A percentile compares a stretch with the other conserved stretches of the same genome.
Conservation (phyloP, 345 rosid genomes). For the Citrus sinensis region DVS_A1.0 CM039169.1:31385001-31385500, state of each 20-base stretch:
- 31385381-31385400: background rate
- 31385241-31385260: slow-evolving; percentile 63
- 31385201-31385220: slow-evolving; percentile 67
- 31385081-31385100: slow-evolving; percentile 22
- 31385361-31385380: background rate
- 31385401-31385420: background rate
- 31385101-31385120: slow-evolving; percentile 91
- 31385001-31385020: background rate
- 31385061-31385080: background rate
- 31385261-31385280: background rate
- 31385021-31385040: background rate
- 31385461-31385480: slow-evolving; percentile 83
- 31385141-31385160: slow-evolving; percentile 84
- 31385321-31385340: background rate
- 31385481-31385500: slow-evolving; percentile 83
- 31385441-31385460: slow-evolving; percentile 60
- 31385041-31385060: background rate
- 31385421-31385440: background rate
- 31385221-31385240: slow-evolving; percentile 75
- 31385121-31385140: slow-evolving; percentile 84
- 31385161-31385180: slow-evolving; percentile 73
- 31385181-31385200: slow-evolving; percentile 62
- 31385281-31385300: background rate
- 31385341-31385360: background rate
- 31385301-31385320: background rate